These are phyloP conservation scores for Batkoa obscura DNA, from an alignment of 371 early-diverging fungal species.

Conservation along the genomic window DNA sequence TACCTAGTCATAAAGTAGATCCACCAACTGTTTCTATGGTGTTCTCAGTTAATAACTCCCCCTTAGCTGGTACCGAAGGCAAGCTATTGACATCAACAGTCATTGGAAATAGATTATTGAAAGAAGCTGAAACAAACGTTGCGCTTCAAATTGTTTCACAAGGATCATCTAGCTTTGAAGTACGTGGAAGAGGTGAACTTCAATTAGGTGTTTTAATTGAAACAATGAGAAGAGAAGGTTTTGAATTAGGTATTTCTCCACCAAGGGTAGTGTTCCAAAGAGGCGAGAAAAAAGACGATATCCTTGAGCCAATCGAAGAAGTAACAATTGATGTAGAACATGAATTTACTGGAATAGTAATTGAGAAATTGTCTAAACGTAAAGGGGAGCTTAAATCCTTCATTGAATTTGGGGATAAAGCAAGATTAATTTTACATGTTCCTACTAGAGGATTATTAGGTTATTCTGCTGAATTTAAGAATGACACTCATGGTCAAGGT, in stretches of 20 bases:
- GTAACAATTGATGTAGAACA: slow-evolving; percentile 52
- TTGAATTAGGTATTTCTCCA: slow-evolving; percentile 56
- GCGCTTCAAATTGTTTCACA: slow-evolving; percentile 38
- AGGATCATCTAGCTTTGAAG: slow-evolving; percentile 47
- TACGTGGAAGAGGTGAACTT: slow-evolving; percentile 63
- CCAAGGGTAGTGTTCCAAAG: slow-evolving; percentile 50
- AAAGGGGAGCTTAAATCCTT: slow-evolving; percentile 54
- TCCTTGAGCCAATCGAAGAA: slow-evolving; percentile 61
- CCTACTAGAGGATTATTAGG: slow-evolving; percentile 62
- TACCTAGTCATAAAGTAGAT: slow-evolving; percentile 49
- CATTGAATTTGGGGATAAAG: slow-evolving; percentile 40
- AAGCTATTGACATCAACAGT: slow-evolving; percentile 46
- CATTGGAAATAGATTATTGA: slow-evolving; percentile 44
- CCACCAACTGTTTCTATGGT: slow-evolving; percentile 64
- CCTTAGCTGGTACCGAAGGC: slow-evolving; percentile 56
- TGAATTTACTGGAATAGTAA: slow-evolving; percentile 39
- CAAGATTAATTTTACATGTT: slow-evolving; percentile 42
- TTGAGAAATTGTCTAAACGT: slow-evolving; percentile 53
- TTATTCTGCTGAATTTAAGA: slow-evolving; percentile 59
- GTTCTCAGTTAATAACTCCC: slow-evolving; percentile 62
- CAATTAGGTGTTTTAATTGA: slow-evolving; percentile 66
- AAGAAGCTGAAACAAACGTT: slow-evolving; percentile 58
- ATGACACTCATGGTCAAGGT: slow-evolving; percentile 43
- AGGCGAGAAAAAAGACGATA: slow-evolving; percentile 16
- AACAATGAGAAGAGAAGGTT: slow-evolving; percentile 72